Base-by-base conservation (phyloP, 164 flowering plant genomes). In the Nelumbo lutea region DNA sequence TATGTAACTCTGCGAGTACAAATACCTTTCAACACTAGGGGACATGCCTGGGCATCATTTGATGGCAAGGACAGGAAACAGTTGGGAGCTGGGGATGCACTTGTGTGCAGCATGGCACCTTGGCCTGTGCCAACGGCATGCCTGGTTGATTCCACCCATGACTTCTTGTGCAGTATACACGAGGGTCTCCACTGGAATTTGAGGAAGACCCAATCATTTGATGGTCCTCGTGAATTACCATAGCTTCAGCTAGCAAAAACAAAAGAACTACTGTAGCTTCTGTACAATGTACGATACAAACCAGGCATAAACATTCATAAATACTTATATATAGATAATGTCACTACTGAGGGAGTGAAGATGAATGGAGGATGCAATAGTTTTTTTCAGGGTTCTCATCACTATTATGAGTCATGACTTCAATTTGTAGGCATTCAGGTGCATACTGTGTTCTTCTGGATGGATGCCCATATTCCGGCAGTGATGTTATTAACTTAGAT, bases 111-210 rank as follows among this genome's bases (percentile, higher is more conserved):
- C 82, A 94, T 94, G 88, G 96, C 98, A 6, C 86, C 88, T 7
- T 94, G 98, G 96, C 97, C 98, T 55, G 98, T 94, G n/a, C 96
- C 98, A 15, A 95, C 97, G 1, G 97, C 96, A 5, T 95, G 98
- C 61, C 90, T 79, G 64, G 85, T 70, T n/a, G 98, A 92, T 74
- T 90, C 97, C 11, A 92, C 97, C 56, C 75, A 72, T 55, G 97
- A 95, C 75, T 95, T 95, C 78, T 56, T 95, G 70, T 90, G 77
- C 65, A 95, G 97, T 85, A 90, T 95, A 67, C 98, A 90, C 42
- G 97, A 95, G 2, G 97, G 96, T 47, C 96, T 95, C 57, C 96
- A 95, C 68, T 91, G 98, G 98, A 95, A 95, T 72, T 72, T 91
- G 68, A 85, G 98, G 75, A 91, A 91, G 83, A 80, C 85, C 1